These are phyloP conservation scores for Cladosporium velox DNA, from an alignment of 2,329 filamentous ascomycete genomes.

Conservation along the genomic window DNA sequence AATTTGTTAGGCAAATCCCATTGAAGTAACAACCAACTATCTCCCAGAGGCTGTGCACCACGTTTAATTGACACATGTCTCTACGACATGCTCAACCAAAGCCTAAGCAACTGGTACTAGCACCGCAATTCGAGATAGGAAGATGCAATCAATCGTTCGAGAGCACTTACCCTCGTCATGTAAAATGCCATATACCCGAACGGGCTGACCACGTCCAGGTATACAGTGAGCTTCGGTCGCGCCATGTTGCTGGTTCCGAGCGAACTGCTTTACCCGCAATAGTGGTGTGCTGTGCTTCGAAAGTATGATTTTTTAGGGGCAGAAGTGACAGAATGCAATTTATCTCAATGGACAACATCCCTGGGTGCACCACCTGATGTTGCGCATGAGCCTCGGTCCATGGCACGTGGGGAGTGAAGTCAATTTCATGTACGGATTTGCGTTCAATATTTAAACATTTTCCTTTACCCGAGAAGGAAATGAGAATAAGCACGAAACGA, in stretches of 20 bases:
- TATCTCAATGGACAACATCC: not conserved
- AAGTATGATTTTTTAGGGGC: not conserved
- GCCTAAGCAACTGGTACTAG: not conserved
- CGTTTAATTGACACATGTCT: no score
- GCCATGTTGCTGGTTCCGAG: slow-evolving; percentile 41
- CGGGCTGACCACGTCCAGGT: slow-evolving; percentile 61
- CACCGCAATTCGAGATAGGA: not conserved
- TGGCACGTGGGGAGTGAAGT: slow-evolving; percentile 1
- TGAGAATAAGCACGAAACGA: not conserved
- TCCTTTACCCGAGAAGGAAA: not conserved
- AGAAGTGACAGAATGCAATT: not conserved
- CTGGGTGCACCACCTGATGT: not conserved
- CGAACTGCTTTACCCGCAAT: not conserved
- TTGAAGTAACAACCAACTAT: no score
- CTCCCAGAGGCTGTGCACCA: no score
- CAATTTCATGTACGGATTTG: not conserved
- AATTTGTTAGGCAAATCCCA: no score
- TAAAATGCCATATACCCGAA: slow-evolving; percentile 64
- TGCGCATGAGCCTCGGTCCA: not conserved
- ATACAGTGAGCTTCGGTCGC: slow-evolving; percentile 56
- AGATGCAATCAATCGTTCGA: not conserved
- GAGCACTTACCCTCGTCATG: slow-evolving; percentile 52
- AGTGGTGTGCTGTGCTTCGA: no score
- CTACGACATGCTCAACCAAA: not conserved
- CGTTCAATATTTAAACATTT: not conserved